These are phyloP conservation scores for Xerophyta viscosa DNA, from an alignment of 106 monocot genomes.

Conservation along the genomic window DNA sequence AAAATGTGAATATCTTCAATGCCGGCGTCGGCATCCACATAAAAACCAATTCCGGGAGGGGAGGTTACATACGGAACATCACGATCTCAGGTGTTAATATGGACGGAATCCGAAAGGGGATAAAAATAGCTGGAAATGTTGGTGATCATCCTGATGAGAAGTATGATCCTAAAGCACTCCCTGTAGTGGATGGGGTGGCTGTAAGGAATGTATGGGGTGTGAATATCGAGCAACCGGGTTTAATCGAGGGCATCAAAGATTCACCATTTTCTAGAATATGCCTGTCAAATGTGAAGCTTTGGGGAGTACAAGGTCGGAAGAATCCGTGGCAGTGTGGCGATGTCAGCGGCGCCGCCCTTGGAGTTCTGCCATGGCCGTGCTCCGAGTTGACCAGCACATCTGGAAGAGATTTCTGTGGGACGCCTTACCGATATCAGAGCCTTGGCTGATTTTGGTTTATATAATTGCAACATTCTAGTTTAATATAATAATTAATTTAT, in stretches of 20 bases:
- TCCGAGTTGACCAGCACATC: conserved; percentile 26
- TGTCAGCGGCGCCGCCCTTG: conserved; percentile 45
- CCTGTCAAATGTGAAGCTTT: conserved; percentile 47
- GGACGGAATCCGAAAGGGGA: conserved; percentile 42
- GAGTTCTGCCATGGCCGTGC: conserved; percentile 47
- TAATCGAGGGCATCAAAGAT: conserved; percentile 38
- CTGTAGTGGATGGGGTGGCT: conserved; percentile 41
- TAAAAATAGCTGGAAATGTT: conserved; percentile 47
- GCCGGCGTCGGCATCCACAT: conserved; percentile 62
- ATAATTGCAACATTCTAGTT: no score
- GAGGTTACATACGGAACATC: conserved; percentile 54
- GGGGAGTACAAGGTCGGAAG: conserved; percentile 1
- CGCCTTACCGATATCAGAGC: conserved; percentile 5
- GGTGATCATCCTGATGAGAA: conserved; percentile 60
- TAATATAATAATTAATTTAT: no score
- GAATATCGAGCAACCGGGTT: conserved; percentile 34
- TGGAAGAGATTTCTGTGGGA: conserved; percentile 17
- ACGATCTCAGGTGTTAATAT: conserved; percentile 39
- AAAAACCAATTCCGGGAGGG: conserved; percentile 55
- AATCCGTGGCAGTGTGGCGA: conserved; percentile 36
- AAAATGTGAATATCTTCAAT: conserved; percentile 35
- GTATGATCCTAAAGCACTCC: conserved; percentile 32
- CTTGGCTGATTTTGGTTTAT: no score
- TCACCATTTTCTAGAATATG: conserved; percentile 48
- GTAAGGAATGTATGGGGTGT: conserved; percentile 59